Evolutionary conservation across 176 grass and related monocot genomes (phyloP).

Genomic region (Stipa capillata): DNA sequence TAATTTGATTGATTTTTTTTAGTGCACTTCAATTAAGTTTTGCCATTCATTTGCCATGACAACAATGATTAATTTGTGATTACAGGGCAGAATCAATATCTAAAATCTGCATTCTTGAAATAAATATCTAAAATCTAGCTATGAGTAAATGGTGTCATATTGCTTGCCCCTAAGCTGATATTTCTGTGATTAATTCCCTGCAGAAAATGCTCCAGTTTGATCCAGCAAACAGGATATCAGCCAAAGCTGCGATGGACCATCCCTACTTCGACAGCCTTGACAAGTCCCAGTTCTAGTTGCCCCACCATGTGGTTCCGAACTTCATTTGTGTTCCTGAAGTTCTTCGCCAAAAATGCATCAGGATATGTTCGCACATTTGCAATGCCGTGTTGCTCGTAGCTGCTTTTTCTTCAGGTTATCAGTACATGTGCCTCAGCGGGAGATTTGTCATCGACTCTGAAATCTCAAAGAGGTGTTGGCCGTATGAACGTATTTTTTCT

Average conservation of each 20-base stretch:
- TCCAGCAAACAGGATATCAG: conserved; percentile 73
- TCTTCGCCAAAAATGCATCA: neutral
- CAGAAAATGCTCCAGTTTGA: conserved; percentile 87
- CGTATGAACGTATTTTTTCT: too few relatives aligned
- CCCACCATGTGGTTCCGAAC: neutral
- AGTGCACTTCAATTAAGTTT: neutral
- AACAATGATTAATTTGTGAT: neutral
- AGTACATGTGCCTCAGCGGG: too few relatives aligned
- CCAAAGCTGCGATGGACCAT: conserved; percentile 70
- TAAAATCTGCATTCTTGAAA: neutral
- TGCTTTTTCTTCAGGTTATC: too few relatives aligned
- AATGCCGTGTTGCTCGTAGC: neutral
- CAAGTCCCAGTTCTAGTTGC: conserved; percentile 77
- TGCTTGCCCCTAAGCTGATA: neutral
- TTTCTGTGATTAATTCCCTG: neutral
- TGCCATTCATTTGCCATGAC: neutral
- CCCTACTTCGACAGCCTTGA: conserved; percentile 86
- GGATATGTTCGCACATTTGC: neutral
- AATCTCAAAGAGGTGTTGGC: too few relatives aligned
- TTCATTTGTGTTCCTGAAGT: neutral
- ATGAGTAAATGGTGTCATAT: neutral
- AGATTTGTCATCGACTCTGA: too few relatives aligned
- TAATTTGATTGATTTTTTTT: neutral
- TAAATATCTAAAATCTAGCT: neutral
- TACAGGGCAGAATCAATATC: neutral